Percentiles rank a stretch among this genome's conserved stretches.
Evolutionary conservation across 352 stramenopile species (phyloP).

Genomic region (Phytopythium cucurbitacearum): DNA sequence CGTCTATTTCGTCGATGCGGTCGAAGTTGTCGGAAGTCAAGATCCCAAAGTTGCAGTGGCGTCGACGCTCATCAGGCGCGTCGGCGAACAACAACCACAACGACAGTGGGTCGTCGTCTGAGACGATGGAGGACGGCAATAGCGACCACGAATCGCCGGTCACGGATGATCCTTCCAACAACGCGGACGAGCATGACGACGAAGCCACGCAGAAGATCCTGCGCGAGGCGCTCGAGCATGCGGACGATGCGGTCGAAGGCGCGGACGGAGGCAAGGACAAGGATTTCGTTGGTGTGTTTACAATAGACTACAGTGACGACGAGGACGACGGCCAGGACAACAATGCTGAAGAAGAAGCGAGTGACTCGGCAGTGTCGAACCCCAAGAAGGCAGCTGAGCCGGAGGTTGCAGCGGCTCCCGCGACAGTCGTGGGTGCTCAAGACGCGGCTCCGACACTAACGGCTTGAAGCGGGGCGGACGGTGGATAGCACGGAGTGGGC

Average conservation of each 20-base stretch:
- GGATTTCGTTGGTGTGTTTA: slow-evolving; percentile 70
- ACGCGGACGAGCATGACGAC: slow-evolving; percentile 17
- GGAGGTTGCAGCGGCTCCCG: slow-evolving; percentile 1
- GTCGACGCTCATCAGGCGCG: slow-evolving; percentile 30
- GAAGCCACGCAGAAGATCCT: slow-evolving; percentile 37
- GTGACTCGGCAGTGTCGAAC: not conserved
- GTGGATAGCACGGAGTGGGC: not conserved
- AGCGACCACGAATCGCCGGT: slow-evolving; percentile 57
- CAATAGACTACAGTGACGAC: slow-evolving; percentile 78
- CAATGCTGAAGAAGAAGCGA: slow-evolving; percentile 6
- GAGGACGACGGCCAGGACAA: slow-evolving; percentile 28
- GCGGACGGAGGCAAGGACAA: slow-evolving; percentile 18
- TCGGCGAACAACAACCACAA: slow-evolving; percentile 35
- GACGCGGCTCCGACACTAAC: slow-evolving; percentile 7
- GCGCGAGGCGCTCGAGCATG: slow-evolving; percentile 29
- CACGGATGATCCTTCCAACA: slow-evolving; percentile 39
- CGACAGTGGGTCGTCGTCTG: slow-evolving; percentile 56
- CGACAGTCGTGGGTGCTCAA: not conserved
- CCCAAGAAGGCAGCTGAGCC: slow-evolving; percentile 1
- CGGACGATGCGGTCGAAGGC: slow-evolving; percentile 13
- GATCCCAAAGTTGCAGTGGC: slow-evolving; percentile 60
- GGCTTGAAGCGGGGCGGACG: slow-evolving; percentile 4
- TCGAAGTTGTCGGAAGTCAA: slow-evolving; percentile 63
- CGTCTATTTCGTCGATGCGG: slow-evolving; percentile 45
- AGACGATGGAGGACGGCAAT: slow-evolving; percentile 57